These are phyloP conservation scores for Cinnamomum micranthum DNA, from an alignment of 164 flowering plant species.

Conservation along the genomic window DNA sequence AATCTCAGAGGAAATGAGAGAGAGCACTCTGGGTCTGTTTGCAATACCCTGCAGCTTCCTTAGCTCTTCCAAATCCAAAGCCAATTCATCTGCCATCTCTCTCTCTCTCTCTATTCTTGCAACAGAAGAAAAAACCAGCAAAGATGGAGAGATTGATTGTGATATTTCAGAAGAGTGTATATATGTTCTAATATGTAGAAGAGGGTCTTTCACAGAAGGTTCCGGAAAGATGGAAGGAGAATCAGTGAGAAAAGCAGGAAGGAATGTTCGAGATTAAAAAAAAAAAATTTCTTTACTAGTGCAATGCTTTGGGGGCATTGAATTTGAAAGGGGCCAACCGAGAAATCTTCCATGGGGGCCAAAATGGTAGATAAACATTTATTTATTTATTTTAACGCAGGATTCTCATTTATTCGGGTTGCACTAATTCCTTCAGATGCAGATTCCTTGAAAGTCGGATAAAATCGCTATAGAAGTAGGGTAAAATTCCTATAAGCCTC, in stretches of 20 bases:
- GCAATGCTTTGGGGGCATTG: too few species aligned
- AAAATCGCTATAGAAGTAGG: accelerated
- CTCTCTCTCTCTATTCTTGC: neutral
- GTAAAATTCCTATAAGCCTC: too few species aligned
- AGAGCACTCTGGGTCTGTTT: conserved; percentile 65
- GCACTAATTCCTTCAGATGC: accelerated
- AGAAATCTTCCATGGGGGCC: too few species aligned
- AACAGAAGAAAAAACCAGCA: neutral
- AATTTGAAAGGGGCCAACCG: too few species aligned
- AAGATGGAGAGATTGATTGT: neutral
- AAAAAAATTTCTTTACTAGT: too few species aligned
- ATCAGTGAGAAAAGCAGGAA: neutral
- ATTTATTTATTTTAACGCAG: too few species aligned
- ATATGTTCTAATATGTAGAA: too few species aligned
- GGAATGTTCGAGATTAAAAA: neutral
- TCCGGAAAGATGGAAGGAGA: neutral
- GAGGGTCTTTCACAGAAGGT: neutral
- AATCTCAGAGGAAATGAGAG: conserved; percentile 62
- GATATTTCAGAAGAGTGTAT: neutral
- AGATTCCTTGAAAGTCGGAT: too few species aligned
- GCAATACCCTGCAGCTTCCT: conserved; percentile 72
- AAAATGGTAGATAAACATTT: too few species aligned
- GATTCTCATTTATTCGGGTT: too few species aligned
- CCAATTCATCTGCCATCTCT: conserved; percentile 56
- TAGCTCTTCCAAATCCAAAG: conserved; percentile 78